Conservation (phyloP, 352 stramenopile genomes). For the Pythium angustatum region DNA sequence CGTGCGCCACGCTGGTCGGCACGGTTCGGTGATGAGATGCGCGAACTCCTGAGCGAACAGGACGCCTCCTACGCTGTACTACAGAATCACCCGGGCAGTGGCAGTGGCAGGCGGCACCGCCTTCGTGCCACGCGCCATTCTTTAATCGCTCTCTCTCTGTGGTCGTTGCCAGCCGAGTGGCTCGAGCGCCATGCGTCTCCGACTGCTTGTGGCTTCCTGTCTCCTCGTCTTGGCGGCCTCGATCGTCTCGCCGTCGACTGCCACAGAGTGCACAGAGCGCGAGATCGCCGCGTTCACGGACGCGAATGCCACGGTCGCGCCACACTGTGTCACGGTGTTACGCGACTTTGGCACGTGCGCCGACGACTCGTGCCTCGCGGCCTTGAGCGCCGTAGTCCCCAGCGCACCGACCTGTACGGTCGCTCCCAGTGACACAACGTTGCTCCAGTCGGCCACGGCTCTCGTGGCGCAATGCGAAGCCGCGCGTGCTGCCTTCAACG, state of each 20-base stretch:
- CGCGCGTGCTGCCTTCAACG: background rate
- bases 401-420: background rate
- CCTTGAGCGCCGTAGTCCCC: background rate
- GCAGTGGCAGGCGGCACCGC: too few relatives aligned
- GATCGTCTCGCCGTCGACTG: background rate
- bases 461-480: background rate
- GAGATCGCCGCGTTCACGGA: background rate
- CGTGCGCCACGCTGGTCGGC: too few relatives aligned
- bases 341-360: constrained; percentile 15
- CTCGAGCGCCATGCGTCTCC: too few relatives aligned
- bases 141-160: too few relatives aligned
- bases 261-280: background rate
- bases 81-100: too few relatives aligned
- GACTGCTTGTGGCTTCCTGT: too few relatives aligned
- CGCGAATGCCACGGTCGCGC: constrained; percentile 5
- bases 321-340: constrained; percentile 3
- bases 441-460: background rate
- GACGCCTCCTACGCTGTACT: too few relatives aligned
- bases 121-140: too few relatives aligned
- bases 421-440: background rate
- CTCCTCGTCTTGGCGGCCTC: too few relatives aligned
- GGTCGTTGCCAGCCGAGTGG: too few relatives aligned
- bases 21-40: too few relatives aligned
- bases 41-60: too few relatives aligned
- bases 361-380: constrained; percentile 9